These are phyloP conservation scores for Skeletonema grethae DNA, from an alignment of 108 stramenopile species.

Conservation along the genomic window DNA sequence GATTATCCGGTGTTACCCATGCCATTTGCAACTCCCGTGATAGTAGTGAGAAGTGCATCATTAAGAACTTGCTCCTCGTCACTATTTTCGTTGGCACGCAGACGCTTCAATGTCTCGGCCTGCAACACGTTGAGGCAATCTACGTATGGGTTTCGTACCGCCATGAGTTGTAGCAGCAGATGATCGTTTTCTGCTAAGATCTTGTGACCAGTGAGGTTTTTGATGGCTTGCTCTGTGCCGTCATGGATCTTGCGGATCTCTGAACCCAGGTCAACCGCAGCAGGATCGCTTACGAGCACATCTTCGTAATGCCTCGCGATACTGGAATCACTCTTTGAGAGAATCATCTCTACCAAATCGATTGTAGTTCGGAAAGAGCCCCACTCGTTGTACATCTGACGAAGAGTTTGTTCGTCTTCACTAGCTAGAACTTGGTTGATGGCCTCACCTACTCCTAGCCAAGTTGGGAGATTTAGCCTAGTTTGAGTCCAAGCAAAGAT, in stretches of 20 bases:
- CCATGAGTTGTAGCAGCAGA: conserved; percentile 76
- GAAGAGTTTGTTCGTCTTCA: conserved; percentile 60
- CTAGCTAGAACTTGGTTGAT: conserved; percentile 61
- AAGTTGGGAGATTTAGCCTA: conserved; percentile 91
- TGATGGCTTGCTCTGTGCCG: conserved; percentile 73
- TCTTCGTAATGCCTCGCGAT: conserved; percentile 93
- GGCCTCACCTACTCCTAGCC: conserved; percentile 96
- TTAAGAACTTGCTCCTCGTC: conserved; percentile 83
- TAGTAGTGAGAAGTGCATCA: conserved; percentile 92
- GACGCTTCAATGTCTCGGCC: conserved; percentile 90
- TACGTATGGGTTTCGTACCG: conserved; percentile 93
- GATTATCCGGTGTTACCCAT: conserved; percentile 96
- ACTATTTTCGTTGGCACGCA: conserved; percentile 64
- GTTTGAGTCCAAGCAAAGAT: conserved; percentile 99
- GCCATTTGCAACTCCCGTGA: conserved; percentile 96
- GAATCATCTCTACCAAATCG: conserved; percentile 95
- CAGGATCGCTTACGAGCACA: conserved; percentile 74
- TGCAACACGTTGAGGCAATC: conserved; percentile 96
- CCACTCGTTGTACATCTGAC: conserved; percentile 91
- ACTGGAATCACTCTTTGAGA: conserved; percentile 90
- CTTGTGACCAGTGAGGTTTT: conserved; percentile 78
- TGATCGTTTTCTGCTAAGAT: conserved; percentile 73
- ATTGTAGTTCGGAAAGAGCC: conserved; percentile 91
- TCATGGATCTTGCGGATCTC: conserved; percentile 77
- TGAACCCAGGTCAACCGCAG: conserved; percentile 73